Evolutionary conservation across 1,139 yeast genomes (phyloP).

Genomic region (Yamadazyma dushanensis): DNA sequence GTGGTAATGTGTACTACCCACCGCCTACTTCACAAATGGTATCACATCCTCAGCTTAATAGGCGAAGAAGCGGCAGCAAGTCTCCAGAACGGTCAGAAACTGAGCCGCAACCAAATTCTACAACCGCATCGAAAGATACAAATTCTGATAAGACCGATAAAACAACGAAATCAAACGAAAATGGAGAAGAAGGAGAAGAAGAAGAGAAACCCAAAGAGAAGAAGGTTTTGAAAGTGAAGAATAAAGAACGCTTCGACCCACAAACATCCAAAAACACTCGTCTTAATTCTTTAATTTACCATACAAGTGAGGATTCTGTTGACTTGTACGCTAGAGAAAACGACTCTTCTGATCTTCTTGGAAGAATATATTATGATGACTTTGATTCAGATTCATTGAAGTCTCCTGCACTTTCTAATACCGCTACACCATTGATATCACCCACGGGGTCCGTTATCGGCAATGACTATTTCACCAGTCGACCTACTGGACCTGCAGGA

Average conservation of each 20-base stretch:
- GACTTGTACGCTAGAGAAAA: constrained; percentile 41
- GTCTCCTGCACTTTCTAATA: constrained; percentile 22
- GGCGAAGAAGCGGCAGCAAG: constrained; percentile 8
- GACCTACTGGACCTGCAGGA: constrained; percentile 3
- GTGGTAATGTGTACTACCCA: constrained; percentile 12
- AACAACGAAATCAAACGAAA: background rate
- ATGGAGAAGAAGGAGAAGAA: background rate
- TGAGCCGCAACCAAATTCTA: background rate
- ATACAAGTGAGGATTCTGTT: constrained; percentile 42
- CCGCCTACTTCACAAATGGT: constrained; percentile 11
- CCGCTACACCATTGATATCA: constrained; percentile 20
- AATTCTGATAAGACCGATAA: background rate
- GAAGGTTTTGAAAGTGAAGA: constrained; percentile 14
- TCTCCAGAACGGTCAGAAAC: background rate
- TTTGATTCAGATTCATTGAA: constrained; percentile 36
- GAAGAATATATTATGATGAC: constrained; percentile 47
- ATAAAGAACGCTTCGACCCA: constrained; percentile 23
- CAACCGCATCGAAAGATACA: background rate
- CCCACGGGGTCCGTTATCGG: constrained; percentile 15
- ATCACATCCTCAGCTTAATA: constrained; percentile 18
- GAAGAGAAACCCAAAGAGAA: constrained; percentile 13
- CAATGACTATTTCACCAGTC: constrained; percentile 15
- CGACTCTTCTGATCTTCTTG: constrained; percentile 42
- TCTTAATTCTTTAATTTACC: constrained; percentile 41
- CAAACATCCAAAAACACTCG: constrained; percentile 42